These are phyloP conservation scores for Graphiopsis chlorocephala DNA, from an alignment of 2,329 filamentous ascomycete genomes.

Conservation along the genomic window DNA sequence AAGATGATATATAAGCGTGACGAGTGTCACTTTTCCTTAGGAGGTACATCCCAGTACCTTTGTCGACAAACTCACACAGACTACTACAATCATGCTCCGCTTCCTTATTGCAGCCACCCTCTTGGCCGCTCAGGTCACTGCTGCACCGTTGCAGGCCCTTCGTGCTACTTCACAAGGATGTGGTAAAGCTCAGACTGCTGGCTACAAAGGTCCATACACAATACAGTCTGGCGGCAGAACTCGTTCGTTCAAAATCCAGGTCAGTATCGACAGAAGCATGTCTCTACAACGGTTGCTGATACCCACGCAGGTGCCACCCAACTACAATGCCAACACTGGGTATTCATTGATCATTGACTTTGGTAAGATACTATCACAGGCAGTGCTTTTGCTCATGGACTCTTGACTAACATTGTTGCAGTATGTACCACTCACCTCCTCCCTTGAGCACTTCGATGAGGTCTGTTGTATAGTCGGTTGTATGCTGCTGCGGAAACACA, in stretches of 20 bases:
- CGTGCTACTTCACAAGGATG: constrained; percentile 2
- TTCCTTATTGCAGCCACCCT: background rate
- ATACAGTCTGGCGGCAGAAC: background rate
- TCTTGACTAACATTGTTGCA: background rate
- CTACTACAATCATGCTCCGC: background rate
- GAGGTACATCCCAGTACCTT: background rate
- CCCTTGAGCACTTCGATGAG: background rate
- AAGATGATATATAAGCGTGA: background rate
- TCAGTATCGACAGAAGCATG: background rate
- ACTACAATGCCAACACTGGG: constrained; percentile 12
- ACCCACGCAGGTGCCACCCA: background rate
- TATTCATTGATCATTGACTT: constrained; percentile 47
- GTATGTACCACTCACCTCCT: background rate
- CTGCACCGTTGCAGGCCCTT: background rate
- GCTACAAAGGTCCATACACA: background rate
- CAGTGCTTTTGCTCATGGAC: background rate
- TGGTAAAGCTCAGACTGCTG: background rate
- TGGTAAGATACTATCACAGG: constrained; percentile 35
- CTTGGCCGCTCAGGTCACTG: background rate
- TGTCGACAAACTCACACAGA: background rate
- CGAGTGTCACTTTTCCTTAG: background rate
- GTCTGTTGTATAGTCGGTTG: background rate
- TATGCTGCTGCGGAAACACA: background rate
- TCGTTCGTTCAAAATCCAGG: constrained; percentile 3
- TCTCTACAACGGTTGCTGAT: background rate